Evolutionary conservation across 192 early-diverging fungal genomes (phyloP).

Genomic region (Coemansia sp.): DNA sequence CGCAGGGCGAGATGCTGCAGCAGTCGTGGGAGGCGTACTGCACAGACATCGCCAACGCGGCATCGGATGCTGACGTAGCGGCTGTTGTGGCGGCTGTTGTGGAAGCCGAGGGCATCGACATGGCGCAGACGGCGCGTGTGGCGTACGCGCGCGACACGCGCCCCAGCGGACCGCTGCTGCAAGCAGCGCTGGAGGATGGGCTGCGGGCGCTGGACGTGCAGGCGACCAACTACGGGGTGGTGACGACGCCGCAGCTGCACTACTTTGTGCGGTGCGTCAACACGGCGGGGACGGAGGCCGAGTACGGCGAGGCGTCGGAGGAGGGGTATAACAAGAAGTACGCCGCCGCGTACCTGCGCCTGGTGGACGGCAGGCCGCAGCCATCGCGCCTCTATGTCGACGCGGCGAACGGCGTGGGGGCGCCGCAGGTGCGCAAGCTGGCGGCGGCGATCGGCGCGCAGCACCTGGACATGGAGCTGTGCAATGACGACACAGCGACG

Average conservation of each 20-base stretch:
- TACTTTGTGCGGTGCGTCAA: conserved; percentile 91
- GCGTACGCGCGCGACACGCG: conserved; percentile 93
- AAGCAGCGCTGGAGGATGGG: conserved; percentile 78
- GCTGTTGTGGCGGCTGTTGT: conserved; percentile 65
- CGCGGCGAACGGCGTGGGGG: conserved; percentile 96
- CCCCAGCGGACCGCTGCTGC: conserved; percentile 83
- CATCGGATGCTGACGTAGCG: conserved; percentile 62
- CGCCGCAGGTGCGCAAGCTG: conserved; percentile 82
- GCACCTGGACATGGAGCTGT: conserved; percentile 63
- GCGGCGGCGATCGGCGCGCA: conserved; percentile 64
- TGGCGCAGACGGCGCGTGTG: conserved; percentile 65
- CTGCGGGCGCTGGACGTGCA: conserved; percentile 69
- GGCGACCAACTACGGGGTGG: conserved; percentile 78
- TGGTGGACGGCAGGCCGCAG: conserved; percentile 72
- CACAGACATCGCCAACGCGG: conserved; percentile 85
- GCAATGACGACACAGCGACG: conserved; percentile 73
- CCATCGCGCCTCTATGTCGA: conserved; percentile 79
- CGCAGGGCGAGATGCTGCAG: conserved; percentile 97
- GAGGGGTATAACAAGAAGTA: conserved; percentile 95
- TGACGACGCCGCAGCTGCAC: conserved; percentile 97
- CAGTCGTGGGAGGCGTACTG: conserved; percentile 94
- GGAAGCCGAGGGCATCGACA: conserved; percentile 67
- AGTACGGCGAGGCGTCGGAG: conserved; percentile 88
- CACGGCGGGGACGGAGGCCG: conserved; percentile 62
- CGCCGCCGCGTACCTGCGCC: conserved; percentile 73